Conservation (phyloP, 768 basidiomycete species). For the Boletus pseudopeckii region DNA sequence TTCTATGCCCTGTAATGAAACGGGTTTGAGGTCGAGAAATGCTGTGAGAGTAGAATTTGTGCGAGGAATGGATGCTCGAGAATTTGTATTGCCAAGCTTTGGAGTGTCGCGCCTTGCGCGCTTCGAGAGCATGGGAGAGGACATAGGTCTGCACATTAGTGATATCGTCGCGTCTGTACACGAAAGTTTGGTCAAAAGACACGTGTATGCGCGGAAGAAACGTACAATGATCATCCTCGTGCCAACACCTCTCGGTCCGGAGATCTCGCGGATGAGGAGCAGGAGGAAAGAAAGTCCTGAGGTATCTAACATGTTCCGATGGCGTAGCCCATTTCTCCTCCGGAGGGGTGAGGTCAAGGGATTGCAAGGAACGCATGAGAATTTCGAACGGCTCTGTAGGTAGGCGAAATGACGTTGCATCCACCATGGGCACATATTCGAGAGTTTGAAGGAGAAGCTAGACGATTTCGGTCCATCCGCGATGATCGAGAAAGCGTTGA, state of each 20-base stretch:
- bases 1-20: conserved; percentile 31
- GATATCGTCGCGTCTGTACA: conserved; percentile 26
- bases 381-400: conserved; percentile 54
- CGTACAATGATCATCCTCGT: conserved; percentile 36
- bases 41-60: conserved; percentile 21
- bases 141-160: conserved; percentile 35
- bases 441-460: conserved; percentile 44
- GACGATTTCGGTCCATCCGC: conserved; percentile 10
- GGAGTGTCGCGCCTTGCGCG: conserved; percentile 49
- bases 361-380: conserved; percentile 37
- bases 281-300: conserved; percentile 18
- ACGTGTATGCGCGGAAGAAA: conserved; percentile 18
- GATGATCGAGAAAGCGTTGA: background rate
- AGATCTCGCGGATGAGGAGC: conserved; percentile 20
- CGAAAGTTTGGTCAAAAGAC: background rate
- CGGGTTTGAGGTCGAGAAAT: conserved; percentile 20
- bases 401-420: conserved; percentile 49
- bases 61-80: conserved; percentile 26
- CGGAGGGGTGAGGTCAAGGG: conserved; percentile 33
- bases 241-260: conserved; percentile 38
- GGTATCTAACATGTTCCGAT: conserved; percentile 15
- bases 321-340: conserved; percentile 43
- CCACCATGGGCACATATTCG: conserved; percentile 42
- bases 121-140: conserved; percentile 42
- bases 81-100: conserved; percentile 30